Base-by-base conservation (phyloP, 805 yeast species). In the Teunomyces cretensis region DNA sequence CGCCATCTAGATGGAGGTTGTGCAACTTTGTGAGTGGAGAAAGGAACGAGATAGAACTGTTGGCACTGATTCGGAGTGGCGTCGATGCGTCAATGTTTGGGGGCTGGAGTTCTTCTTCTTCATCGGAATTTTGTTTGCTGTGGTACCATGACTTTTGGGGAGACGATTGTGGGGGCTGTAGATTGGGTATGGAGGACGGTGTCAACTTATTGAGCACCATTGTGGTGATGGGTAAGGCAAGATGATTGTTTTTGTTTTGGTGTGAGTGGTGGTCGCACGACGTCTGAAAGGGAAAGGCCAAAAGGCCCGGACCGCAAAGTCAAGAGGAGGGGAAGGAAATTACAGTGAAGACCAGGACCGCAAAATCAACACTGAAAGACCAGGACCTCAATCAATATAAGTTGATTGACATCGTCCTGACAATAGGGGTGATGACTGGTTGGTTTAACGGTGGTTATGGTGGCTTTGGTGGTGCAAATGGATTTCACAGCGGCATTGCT, bases 11-110 rank as follows among this genome's bases (percentile, higher is more conserved):
- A 46, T 70, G 69, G 19, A 71, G 52, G 30, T 64, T 60, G 45
- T 67, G 64, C 22, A 71, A 58, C 43, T 61, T 60, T 38, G 59
- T 61, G 45, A 69, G 61, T 13, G 76, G 76, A 6, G 74, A 69
- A 15, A 62, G 33, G 31, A 61, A 60, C 17, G 57, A 35, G 13
- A 46, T 43, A 12, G 58, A 48, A 13, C 45, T 46, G 30, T 46
- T 43, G 30, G 49, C 48, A 15, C 33, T 24, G 33, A 35, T 47
- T 31, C 49, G 49, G 26, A 58, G 46, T 7, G 65, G 65, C 7
- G 65, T 61, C 12, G 62, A 57, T 1, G 62, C 62, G 2, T 44
- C 47, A 12, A 27, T n/a, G 9, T 17, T 28, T 24, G 33, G 30
- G n/a, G 28, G 16, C 9, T n/a, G 30, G 30, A 22, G 38, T 2